Conservation (phyloP, 768 basidiomycete genomes). For the Suillus clintonianus region DNA sequence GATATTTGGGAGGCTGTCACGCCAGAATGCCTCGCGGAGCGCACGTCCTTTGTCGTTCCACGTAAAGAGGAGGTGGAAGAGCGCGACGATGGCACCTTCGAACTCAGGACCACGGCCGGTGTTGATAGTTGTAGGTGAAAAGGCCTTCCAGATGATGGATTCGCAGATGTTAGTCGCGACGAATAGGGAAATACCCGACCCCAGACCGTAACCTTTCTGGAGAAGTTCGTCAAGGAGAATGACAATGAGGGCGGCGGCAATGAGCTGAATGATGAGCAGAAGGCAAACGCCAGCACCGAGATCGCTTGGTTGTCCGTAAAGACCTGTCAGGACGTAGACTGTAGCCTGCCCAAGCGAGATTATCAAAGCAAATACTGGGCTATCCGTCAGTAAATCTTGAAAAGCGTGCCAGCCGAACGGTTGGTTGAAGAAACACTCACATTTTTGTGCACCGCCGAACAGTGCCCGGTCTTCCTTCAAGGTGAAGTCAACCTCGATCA, state of each 20-base stretch:
- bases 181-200: slow-evolving; percentile 97
- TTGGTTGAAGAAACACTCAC: slow-evolving; percentile 48
- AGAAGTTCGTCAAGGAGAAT: slow-evolving; percentile 98
- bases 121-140: slow-evolving; percentile 97
- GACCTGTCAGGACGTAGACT: slow-evolving; percentile 94
- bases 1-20: slow-evolving; percentile 93
- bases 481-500: slow-evolving; percentile 96
- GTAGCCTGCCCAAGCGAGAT: slow-evolving; percentile 96
- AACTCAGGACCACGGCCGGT: slow-evolving; percentile 98
- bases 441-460: slow-evolving; percentile 95
- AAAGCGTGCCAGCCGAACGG: background rate
- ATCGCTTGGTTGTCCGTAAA: slow-evolving; percentile 92
- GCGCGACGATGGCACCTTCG: slow-evolving; percentile 92
- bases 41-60: slow-evolving; percentile 99
- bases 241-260: slow-evolving; percentile 93
- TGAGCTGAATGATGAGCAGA: slow-evolving; percentile 93
- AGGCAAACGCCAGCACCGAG: slow-evolving; percentile 97
- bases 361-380: slow-evolving; percentile 92
- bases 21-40: slow-evolving; percentile 96
- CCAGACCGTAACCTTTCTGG: slow-evolving; percentile 98
- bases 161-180: slow-evolving; percentile 99
- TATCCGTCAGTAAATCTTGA: background rate
- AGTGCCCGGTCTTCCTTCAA: slow-evolving; percentile 96
- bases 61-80: slow-evolving; percentile 97
- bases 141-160: slow-evolving; percentile 99